Conservation (phyloP, 2,329 filamentous ascomycete species). For the Pseudogymnoascus sp. region DNA sequence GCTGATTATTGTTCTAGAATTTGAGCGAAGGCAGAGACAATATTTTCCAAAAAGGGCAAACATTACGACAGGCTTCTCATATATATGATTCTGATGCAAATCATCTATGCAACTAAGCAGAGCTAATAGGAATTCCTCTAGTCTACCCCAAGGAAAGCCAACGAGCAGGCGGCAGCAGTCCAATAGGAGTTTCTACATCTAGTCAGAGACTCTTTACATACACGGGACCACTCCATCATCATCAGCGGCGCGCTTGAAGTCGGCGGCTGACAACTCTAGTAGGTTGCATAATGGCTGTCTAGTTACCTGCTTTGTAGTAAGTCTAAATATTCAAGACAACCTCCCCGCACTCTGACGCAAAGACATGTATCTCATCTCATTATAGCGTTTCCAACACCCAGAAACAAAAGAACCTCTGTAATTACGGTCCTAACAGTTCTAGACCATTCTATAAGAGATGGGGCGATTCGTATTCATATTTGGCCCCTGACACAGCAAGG, state of each 20-base stretch:
- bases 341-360: neutral
- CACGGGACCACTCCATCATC: neutral
- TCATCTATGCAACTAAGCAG: neutral
- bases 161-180: neutral
- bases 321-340: neutral
- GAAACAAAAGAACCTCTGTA: neutral
- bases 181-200: conserved; percentile 7
- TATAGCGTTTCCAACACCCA: neutral
- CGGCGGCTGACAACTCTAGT: conserved; percentile 1
- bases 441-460: neutral
- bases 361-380: neutral
- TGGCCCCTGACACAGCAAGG: conserved; percentile 4
- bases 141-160: neutral
- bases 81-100: neutral
- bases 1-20: neutral
- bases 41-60: neutral
- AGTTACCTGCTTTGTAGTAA: neutral
- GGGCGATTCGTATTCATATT: neutral
- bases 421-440: neutral
- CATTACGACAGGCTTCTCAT: neutral
- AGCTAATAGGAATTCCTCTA: neutral
- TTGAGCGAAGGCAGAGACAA: neutral
- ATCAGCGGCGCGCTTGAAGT: neutral
- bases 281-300: neutral
- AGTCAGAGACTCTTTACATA: conserved; percentile 9